Evolutionary conservation across 2,329 filamentous ascomycete genomes (phyloP), one percentile per base, ranked within the genome.

Genomic region (Neonectria ditissima): DNA sequence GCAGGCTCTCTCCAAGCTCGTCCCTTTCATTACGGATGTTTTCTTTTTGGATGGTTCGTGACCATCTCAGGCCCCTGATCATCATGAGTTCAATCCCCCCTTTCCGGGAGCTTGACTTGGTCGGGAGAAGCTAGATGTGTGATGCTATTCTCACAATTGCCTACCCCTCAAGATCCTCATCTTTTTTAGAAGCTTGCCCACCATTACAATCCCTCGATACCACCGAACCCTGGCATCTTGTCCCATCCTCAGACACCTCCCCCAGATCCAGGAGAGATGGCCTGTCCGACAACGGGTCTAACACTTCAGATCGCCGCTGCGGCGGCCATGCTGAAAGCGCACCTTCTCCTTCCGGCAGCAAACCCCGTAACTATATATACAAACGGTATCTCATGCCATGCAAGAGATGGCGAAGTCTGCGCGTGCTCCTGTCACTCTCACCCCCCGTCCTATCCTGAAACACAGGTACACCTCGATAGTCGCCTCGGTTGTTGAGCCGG

Each of bases 11-110:
- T 13, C 22, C 18, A 43, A 41, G 52, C 43, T 55, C 39, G 51
- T 41, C 58, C 58, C 58, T 51, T 60, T 61, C 58, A 61, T 61
- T 37, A 34, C 58, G 58, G 51, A 52, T n/a, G 39, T 14, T 20
- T 55, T 60, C 32, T 50, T 37, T 47, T 14, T 10, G 28, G 14
- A n/a, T 24, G 43, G 30, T 53, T 26, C 32, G 32, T 54, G 22
- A 43, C 43, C 22, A 43, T 39, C 55, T 34, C 32, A 37, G n/a
- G 24, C 43, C 58, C 58, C 58, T 60, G 58, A 60, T 60, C 43
- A 41, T 55, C 45, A 18, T 20, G 45, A 30, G 45, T 14, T 30
- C 13, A 26, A 4, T 6, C 24, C 26, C 48, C 56, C 56, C 18
- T 45, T 26, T 51, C 44, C 24, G 28, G n/a, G 14, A 53, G 24